Conservation (phyloP, 164 flowering plant genomes). For the Magnolia sinica region DNA sequence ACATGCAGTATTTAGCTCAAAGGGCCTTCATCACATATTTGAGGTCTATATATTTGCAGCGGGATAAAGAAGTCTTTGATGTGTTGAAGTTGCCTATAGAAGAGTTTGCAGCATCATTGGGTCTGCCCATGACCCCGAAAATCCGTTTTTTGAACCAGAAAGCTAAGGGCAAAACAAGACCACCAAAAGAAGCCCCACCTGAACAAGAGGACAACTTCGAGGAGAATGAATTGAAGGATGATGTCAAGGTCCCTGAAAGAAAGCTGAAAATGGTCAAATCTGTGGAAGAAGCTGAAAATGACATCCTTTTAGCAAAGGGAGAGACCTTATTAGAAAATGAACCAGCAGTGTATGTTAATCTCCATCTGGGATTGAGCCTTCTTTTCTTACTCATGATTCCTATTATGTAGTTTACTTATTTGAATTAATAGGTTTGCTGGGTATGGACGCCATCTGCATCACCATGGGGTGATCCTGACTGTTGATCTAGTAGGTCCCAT, state of each 20-base stretch:
- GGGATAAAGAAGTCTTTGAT: conserved; percentile 79
- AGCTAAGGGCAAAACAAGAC: conserved; percentile 22
- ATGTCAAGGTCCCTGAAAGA: conserved; percentile 12
- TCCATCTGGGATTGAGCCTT: neutral
- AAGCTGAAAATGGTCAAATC: conserved; percentile 7
- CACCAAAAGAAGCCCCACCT: conserved; percentile 24
- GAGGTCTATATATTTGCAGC: conserved; percentile 58
- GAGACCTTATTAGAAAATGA: conserved; percentile 27
- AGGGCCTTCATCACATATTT: conserved; percentile 82
- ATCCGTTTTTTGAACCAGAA: conserved; percentile 61
- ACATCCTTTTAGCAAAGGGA: conserved; percentile 35
- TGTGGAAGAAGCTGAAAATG: conserved; percentile 29
- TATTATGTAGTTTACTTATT: neutral
- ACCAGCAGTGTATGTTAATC: conserved; percentile 8
- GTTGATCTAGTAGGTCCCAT: too few species aligned
- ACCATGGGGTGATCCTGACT: too few species aligned
- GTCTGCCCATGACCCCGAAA: conserved; percentile 84
- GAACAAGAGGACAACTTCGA: conserved; percentile 22
- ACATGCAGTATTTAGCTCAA: conserved; percentile 59
- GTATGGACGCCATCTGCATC: neutral
- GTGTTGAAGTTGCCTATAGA: conserved; percentile 63
- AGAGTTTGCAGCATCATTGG: conserved; percentile 80
- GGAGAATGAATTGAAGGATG: conserved; percentile 21
- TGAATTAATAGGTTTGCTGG: neutral
- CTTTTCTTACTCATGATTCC: neutral